These are phyloP conservation scores for Hirschioporus abietinus DNA, from an alignment of 768 basidiomycete genomes.

Conservation along the genomic window DNA sequence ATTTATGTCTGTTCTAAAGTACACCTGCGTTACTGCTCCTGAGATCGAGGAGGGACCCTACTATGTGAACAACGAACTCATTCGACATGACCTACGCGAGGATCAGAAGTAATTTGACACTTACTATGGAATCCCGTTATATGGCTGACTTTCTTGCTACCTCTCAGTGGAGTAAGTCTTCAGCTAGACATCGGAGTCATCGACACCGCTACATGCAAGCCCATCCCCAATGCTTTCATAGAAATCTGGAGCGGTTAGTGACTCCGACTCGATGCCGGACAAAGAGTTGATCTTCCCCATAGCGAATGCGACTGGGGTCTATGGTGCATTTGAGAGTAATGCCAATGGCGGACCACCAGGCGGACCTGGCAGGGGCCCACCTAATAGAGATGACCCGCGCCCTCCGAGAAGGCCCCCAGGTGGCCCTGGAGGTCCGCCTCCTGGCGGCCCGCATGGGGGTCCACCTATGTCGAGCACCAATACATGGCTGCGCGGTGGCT, in stretches of 20 bases:
- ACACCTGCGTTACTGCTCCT: slow-evolving; percentile 15
- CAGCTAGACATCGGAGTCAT: slow-evolving; percentile 33
- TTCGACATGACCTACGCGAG: slow-evolving; percentile 25
- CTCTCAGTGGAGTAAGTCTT: slow-evolving; percentile 27
- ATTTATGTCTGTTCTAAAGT: background rate
- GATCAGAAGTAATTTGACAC: slow-evolving; percentile 21
- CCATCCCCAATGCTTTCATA: slow-evolving; percentile 29
- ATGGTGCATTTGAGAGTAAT: slow-evolving; percentile 14
- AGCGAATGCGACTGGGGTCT: slow-evolving; percentile 33
- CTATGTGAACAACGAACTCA: slow-evolving; percentile 25
- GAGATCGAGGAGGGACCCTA: slow-evolving; percentile 22
- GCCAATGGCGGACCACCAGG: background rate
- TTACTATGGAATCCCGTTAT: background rate
- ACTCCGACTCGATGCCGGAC: background rate
- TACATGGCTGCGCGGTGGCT: slow-evolving; percentile 34
- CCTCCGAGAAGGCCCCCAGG: background rate
- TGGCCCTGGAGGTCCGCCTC: slow-evolving; percentile 5
- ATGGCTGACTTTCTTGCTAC: background rate
- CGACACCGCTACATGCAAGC: slow-evolving; percentile 32
- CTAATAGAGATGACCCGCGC: background rate
- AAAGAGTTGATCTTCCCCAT: background rate
- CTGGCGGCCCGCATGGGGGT: slow-evolving; percentile 3
- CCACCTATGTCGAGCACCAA: slow-evolving; percentile 17
- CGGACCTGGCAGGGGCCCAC: background rate
- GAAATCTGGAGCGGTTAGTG: slow-evolving; percentile 30